Conservation (phyloP, 1,284 basidiomycete species). For the Serendipita sp. region DNA sequence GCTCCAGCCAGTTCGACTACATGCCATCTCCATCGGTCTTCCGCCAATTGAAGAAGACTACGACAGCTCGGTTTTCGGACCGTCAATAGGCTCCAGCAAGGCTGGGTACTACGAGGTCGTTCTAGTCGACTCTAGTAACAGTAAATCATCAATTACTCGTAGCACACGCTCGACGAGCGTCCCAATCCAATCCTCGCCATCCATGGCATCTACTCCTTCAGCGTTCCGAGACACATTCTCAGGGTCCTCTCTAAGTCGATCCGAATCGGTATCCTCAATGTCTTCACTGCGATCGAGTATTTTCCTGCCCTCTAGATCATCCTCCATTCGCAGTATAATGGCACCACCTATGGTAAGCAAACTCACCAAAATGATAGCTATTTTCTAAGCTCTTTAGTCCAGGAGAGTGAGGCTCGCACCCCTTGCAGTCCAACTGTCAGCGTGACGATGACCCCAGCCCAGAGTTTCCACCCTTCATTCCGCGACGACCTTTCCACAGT, state of each 20-base stretch:
- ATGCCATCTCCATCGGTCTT: neutral
- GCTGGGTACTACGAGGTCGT: neutral
- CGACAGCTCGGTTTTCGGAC: neutral
- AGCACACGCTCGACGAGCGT: neutral
- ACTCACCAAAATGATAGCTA: neutral
- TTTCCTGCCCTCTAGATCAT: neutral
- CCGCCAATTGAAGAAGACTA: neutral
- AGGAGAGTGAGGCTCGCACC: neutral
- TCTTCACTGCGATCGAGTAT: constrained; percentile 6
- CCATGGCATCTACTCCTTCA: neutral
- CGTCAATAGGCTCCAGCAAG: neutral
- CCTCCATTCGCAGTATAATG: neutral
- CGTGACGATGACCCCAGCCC: neutral
- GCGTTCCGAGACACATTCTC: neutral
- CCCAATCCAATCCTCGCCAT: neutral
- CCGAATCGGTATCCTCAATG: neutral
- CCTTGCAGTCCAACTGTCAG: constrained; percentile 3
- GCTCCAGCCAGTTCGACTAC: neutral
- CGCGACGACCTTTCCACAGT: constrained; percentile 1
- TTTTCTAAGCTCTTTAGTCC: neutral
- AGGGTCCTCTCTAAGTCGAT: neutral
- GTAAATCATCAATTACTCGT: neutral
- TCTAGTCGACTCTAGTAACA: neutral
- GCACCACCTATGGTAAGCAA: neutral
- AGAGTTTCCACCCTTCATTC: constrained; percentile 5